Evolutionary conservation across 805 yeast species (phyloP), one percentile per base, ranked within the genome.

Genomic region (Debaryomyces maramus): DNA sequence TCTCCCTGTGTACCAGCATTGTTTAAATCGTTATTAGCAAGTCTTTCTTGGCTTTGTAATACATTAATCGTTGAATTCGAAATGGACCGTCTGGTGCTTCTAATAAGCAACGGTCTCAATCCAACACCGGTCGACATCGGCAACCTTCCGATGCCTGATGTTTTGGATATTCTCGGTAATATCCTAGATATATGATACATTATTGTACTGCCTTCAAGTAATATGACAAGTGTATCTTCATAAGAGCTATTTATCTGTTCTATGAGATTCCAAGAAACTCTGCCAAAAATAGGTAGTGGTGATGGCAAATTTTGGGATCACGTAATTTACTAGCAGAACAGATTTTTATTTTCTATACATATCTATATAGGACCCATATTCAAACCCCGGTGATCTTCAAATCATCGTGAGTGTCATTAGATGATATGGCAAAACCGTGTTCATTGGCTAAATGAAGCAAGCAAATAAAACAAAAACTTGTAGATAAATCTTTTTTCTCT

Each of bases 1-100:
- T 79, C 83, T 1, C 95, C 90, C 65, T 93, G 99, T 5, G 78
- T 70, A 3, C 58, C 65, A 1, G 97, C 77, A 60, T 87, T 84
- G 34, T 71, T 63, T 33, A 87, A 63, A 41, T 85, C 83, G 44
- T 75, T 67, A 63, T 93, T 93, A 30, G 99, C 99, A n/a, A 74
- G 70, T 58, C 85, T 88, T 62, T 93, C 99, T 56, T 81, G 72
- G 3, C 63, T 45, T 40, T 66, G 70, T 24, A 70, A 61, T 41
- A 61, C 48, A 23, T 45, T 43, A 15, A 63, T 47, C 5, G 68
- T 61, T 32, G 55, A 42, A 44, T 52, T 51, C 22, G 66, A 58
- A 27, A 55, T 63, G 32, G 23, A 36, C 15, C 51, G 45, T 18
- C 31, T 34, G 20, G 28, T 20, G 8, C 10, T 33, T 23, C 19